Percentiles rank a stretch among this genome's conserved stretches.
phyloP scores from a whole-genome alignment of 768 basidiomycete genomes.

The Ramaria sp. region DNA sequence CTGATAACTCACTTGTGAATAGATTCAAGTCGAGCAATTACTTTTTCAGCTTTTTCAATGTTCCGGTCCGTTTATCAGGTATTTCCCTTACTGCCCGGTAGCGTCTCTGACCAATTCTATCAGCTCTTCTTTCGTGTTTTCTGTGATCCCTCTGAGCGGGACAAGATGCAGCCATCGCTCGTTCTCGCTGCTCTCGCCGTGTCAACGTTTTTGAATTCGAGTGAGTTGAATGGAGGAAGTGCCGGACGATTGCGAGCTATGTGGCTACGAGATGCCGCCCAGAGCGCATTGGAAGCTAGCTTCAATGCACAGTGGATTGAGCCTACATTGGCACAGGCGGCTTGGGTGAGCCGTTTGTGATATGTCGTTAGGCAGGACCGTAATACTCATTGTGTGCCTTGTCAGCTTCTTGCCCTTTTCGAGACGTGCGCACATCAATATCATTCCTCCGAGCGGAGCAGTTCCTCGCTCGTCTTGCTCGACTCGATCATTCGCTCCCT shows the following conservation, averaged over 20 bases:
- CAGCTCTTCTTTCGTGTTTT: slow-evolving; percentile 41
- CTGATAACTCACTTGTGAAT: background rate
- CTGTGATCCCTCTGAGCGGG: slow-evolving; percentile 38
- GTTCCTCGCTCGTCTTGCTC: slow-evolving; percentile 41
- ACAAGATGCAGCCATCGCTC: slow-evolving; percentile 58
- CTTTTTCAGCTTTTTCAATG: slow-evolving; percentile 60
- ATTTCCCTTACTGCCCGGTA: background rate
- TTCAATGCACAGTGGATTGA: slow-evolving; percentile 45
- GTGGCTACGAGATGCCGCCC: slow-evolving; percentile 45
- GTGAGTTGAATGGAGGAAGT: slow-evolving; percentile 46
- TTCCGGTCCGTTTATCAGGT: slow-evolving; percentile 16
- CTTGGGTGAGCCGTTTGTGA: slow-evolving; percentile 35
- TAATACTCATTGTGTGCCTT: background rate
- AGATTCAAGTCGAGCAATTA: slow-evolving; percentile 57
- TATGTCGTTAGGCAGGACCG: background rate
- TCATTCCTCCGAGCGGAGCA: slow-evolving; percentile 44
- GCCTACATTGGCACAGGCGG: slow-evolving; percentile 59
- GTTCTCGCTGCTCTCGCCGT: slow-evolving; percentile 59
- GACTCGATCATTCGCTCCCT: slow-evolving; percentile 55
- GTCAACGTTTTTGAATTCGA: slow-evolving; percentile 62
- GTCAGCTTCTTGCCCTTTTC: slow-evolving; percentile 66
- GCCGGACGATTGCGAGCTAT: slow-evolving; percentile 48
- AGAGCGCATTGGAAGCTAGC: slow-evolving; percentile 39
- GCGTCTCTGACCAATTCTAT: background rate
- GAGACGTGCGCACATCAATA: slow-evolving; percentile 66